Base-by-base conservation (phyloP, 1,139 yeast genomes). In the Wickerhamiella pararugosa region DNA sequence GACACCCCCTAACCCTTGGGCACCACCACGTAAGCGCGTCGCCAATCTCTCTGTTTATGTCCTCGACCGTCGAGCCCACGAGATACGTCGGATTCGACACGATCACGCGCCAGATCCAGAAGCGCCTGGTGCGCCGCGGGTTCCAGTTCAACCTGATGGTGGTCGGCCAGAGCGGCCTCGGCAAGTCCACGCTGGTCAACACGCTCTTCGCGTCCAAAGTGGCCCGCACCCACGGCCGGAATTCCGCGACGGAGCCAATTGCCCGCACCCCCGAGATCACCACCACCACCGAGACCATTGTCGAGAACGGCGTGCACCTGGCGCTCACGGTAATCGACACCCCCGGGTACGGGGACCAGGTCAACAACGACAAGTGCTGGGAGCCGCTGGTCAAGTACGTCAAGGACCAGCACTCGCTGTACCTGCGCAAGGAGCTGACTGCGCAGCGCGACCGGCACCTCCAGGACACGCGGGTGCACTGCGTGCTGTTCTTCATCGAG, bases 301-400 rank as follows among this genome's bases (percentile, higher is more conserved):
- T 76, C 46, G 98, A 90, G 63, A 87, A 84, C 60, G 82, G 81
- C 51, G 98, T 90, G 47, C 76, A 79, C 46, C 74, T 90, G 59
- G 79, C 80, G 56, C 66, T 90, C 50, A 87, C 84, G 54, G 77
- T 87, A 46, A 82, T 90, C 59, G 98, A 90, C 60, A 90, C 97
- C 6, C 97, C 97, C 8, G 98, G 98, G 6, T 90, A 84, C 66
- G 97, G 95, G 34, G 98, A 90, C 65, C 94, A 83, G 63, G 80
- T 90, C 54, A 84, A 90, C 65, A 90, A 90, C 63, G 94, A 86
- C 56, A 80, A 81, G 63, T 90, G 69, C 57, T 90, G 97, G 97
- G 97, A 90, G 54, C 96, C 96, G 37, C 79, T 90, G 53, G 79
- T 87, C 53, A 86, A 84, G 64, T 87, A 87, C 64, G 84, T 90